phyloP scores from a whole-genome alignment of 495 filamentous ascomycete genomes.

The Aspergillus haitiensis region DNA sequence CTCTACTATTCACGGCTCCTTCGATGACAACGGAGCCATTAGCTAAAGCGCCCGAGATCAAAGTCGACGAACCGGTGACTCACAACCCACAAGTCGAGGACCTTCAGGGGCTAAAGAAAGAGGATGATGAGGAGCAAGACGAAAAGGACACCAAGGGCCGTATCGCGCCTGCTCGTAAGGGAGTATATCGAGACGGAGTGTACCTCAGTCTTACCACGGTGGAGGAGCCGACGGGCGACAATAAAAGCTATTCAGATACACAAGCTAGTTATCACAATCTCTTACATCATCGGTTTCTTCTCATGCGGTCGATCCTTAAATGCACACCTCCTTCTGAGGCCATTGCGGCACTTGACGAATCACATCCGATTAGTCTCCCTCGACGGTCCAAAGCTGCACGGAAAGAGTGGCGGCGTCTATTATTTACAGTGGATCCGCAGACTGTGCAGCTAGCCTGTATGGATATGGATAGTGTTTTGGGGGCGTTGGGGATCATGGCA shows the following conservation, averaged over 20 bases:
- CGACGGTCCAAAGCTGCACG: slow-evolving; percentile 40
- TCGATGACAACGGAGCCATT: slow-evolving; percentile 25
- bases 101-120: background rate
- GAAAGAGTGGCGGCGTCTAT: slow-evolving; percentile 51
- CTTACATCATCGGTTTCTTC: slow-evolving; percentile 58
- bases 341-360: slow-evolving; percentile 51
- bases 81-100: background rate
- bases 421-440: slow-evolving; percentile 58
- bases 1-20: slow-evolving; percentile 61
- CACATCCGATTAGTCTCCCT: slow-evolving; percentile 58
- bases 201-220: slow-evolving; percentile 42
- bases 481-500: slow-evolving; percentile 46
- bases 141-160: background rate
- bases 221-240: background rate
- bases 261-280: slow-evolving; percentile 63
- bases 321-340: slow-evolving; percentile 50
- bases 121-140: slow-evolving; percentile 3
- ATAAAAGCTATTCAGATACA: slow-evolving; percentile 40
- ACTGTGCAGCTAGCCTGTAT: slow-evolving; percentile 69
- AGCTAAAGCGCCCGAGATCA: slow-evolving; percentile 1
- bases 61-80: background rate
- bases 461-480: slow-evolving; percentile 60
- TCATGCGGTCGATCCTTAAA: slow-evolving; percentile 59
- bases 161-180: slow-evolving; percentile 5
- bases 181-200: slow-evolving; percentile 30